phyloP scores from a whole-genome alignment of 1,284 basidiomycete species.

The Pulveroboletus sp. region DNA sequence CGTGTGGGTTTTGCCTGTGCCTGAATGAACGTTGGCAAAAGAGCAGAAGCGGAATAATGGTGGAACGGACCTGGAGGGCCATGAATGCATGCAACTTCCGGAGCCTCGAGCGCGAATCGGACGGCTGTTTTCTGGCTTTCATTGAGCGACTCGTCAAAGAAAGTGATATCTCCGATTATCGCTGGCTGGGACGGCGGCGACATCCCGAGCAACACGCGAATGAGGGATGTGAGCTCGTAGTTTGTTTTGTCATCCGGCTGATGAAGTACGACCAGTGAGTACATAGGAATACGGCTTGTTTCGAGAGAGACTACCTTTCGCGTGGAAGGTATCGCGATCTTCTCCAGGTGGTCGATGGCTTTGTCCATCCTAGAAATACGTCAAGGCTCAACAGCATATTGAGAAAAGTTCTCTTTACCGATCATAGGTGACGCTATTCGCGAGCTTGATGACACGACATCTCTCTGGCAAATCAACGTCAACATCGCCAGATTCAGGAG shows the following conservation, averaged over 20 bases:
- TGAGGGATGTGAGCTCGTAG: slow-evolving; percentile 51
- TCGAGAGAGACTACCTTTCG: slow-evolving; percentile 20
- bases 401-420: slow-evolving; percentile 48
- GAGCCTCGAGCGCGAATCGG: slow-evolving; percentile 67
- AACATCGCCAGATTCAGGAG: slow-evolving; percentile 54
- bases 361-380: slow-evolving; percentile 76
- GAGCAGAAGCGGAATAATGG: background rate
- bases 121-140: slow-evolving; percentile 83
- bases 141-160: slow-evolving; percentile 81
- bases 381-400: background rate
- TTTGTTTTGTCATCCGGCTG: slow-evolving; percentile 43
- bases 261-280: slow-evolving; percentile 9
- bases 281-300: slow-evolving; percentile 4
- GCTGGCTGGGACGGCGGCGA: slow-evolving; percentile 38
- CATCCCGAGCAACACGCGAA: slow-evolving; percentile 69
- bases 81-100: slow-evolving; percentile 91
- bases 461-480: slow-evolving; percentile 82
- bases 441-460: slow-evolving; percentile 83
- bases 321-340: slow-evolving; percentile 39
- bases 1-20: slow-evolving; percentile 92
- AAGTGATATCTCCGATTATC: slow-evolving; percentile 50
- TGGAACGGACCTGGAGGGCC: slow-evolving; percentile 79
- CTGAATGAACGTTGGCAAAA: slow-evolving; percentile 38
- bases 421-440: slow-evolving; percentile 90
- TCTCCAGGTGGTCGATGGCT: slow-evolving; percentile 67